Evolutionary conservation across 371 early-diverging fungal genomes (phyloP).

Genomic region (Saksenaea vasiformis): DNA sequence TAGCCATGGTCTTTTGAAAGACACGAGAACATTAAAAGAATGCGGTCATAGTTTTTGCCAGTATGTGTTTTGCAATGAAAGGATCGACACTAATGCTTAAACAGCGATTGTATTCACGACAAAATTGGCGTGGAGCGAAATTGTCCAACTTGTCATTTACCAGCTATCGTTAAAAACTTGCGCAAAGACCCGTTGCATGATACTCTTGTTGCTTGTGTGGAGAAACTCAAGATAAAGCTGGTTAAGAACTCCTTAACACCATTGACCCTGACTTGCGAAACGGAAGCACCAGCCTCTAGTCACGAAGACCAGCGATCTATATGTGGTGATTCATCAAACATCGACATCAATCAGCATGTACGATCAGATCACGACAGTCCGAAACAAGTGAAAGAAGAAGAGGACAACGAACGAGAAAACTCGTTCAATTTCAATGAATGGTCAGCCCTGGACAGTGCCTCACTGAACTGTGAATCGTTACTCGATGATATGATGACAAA

Average conservation of each 20-base stretch:
- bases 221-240: constrained; percentile 10
- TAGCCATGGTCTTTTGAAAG: constrained; percentile 14
- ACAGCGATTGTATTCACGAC: constrained; percentile 21
- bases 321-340: background rate
- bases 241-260: background rate
- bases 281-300: background rate
- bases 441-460: background rate
- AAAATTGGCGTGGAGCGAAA: constrained; percentile 11
- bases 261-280: background rate
- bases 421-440: background rate
- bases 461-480: background rate
- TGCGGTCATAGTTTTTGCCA: constrained; percentile 35
- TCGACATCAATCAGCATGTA: background rate
- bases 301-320: background rate
- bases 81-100: background rate
- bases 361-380: background rate
- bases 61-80: constrained; percentile 13
- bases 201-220: constrained; percentile 23
- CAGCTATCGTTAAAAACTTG: constrained; percentile 27
- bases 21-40: constrained; percentile 16
- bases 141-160: constrained; percentile 26
- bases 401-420: background rate
- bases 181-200: constrained; percentile 26
- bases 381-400: background rate
- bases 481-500: background rate